A percentile compares a stretch with the other conserved stretches of the same genome.
Conservation (phyloP, 1,139 yeast species). For the Petasospora rhodanensis region DNA sequence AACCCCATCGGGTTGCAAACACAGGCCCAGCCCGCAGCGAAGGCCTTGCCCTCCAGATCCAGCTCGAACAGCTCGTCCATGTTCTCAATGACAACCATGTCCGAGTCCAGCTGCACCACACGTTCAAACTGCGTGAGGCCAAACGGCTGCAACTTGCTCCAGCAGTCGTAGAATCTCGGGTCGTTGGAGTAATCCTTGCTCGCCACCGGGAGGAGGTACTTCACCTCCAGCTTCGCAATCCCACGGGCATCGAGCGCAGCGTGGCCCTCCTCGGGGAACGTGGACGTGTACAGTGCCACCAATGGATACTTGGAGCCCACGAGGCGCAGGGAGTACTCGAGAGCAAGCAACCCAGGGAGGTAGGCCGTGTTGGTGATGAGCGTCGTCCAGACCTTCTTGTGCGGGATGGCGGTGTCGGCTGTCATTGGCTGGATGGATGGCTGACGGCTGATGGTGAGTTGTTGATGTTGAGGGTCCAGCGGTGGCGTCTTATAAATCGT, state of each 20-base stretch:
- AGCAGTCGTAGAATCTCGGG: constrained; percentile 50
- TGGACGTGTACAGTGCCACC: constrained; percentile 46
- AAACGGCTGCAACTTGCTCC: constrained; percentile 54
- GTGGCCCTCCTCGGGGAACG: constrained; percentile 38
- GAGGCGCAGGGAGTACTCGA: constrained; percentile 40
- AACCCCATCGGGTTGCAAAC: constrained; percentile 51
- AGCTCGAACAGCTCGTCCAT: constrained; percentile 54
- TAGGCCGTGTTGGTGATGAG: constrained; percentile 47
- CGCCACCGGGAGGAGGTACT: constrained; percentile 38
- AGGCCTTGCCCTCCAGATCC: constrained; percentile 29
- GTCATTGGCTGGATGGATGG: neutral
- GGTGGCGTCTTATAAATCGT: no score
- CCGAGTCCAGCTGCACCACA: constrained; percentile 50
- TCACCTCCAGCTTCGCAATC: constrained; percentile 38
- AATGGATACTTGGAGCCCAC: constrained; percentile 42
- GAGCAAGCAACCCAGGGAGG: constrained; percentile 44
- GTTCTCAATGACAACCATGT: constrained; percentile 48
- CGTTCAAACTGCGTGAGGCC: constrained; percentile 42
- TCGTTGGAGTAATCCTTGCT: constrained; percentile 42
- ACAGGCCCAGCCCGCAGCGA: constrained; percentile 59
- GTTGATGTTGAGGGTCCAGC: neutral
- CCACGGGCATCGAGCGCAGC: constrained; percentile 33
- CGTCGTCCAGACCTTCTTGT: constrained; percentile 43
- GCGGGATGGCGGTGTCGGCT: constrained; percentile 2
- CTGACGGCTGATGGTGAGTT: neutral